Base-by-base conservation (phyloP, 257 asterid genomes). In the Fraxinus pennsylvanica region DNA sequence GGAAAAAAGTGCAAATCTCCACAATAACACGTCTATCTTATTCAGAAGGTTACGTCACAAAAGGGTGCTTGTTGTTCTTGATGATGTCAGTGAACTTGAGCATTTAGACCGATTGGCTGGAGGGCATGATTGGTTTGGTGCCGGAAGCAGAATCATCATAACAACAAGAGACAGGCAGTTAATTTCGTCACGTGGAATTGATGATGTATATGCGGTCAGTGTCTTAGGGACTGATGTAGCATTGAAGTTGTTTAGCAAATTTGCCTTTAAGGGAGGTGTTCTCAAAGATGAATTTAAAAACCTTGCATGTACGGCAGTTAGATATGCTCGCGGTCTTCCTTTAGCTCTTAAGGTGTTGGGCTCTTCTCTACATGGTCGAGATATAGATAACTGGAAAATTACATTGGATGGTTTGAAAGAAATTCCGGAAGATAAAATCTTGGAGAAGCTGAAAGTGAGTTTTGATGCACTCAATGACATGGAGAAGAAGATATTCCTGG, bases 131-230 rank as follows among this genome's bases (percentile, higher is more conserved):
- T 67, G 80, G 80, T 45, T 76, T 67, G 41, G 47, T 29, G 19
- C 68, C 5, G 80, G 80, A 2, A 76, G 74, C 30, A 67, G 61
- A 76, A n/a, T 76, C 71, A 76, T 76, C 41, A 41, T 76, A 47
- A 76, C 74, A 8, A 76, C 80, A 38, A 66, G 63, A 47, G 9
- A 76, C 29, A 47, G 45, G 21, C 45, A n/a, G 27, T 33, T 68
- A 17, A 13, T 70, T 25, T 17, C 17, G 1, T 0, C 54, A 38
- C 30, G 27, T 38, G 5, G 21, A 17, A 30, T 19, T 5, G 41
- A 70, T 38, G 12, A n/a, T 8, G 50, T 35, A 22, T 13, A 70
- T 36, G 33, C n/a, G 12, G 74, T 70, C 13, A 38, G 27, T 35
- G 9, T 21, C 6, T 70, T 70, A 9, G 29, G 29, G 22, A 17